Evolutionary conservation across 2,329 filamentous ascomycete species (phyloP).

Genomic region (Ophiostoma fasciatum): DNA sequence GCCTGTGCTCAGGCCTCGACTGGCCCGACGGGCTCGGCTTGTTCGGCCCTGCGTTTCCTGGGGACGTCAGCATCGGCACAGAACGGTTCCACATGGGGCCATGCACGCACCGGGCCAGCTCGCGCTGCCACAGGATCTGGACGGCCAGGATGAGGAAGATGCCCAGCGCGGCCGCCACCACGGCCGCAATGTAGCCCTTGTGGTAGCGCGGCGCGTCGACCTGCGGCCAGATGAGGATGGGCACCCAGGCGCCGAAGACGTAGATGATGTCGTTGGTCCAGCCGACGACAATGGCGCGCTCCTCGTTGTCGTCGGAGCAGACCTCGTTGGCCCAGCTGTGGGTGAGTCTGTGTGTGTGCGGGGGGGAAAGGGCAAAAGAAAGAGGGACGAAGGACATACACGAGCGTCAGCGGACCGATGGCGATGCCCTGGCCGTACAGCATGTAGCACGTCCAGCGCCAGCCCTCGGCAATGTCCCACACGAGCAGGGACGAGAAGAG

Average conservation of each 20-base stretch:
- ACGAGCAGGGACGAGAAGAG: conserved; percentile 24
- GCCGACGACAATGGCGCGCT: conserved; percentile 14
- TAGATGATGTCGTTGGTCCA: conserved; percentile 14
- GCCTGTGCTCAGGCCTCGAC: too few species aligned
- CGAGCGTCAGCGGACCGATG: too few species aligned
- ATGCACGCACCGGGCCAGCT: conserved; percentile 17
- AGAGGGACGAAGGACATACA: too few species aligned
- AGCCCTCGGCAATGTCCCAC: conserved; percentile 32
- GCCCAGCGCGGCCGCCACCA: conserved; percentile 1
- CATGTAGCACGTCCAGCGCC: conserved; percentile 51
- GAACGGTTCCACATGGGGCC: too few species aligned
- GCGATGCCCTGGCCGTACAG: conserved; percentile 36
- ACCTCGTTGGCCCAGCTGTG: conserved; percentile 13
- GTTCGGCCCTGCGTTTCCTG: too few species aligned
- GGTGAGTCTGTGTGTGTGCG: too few species aligned
- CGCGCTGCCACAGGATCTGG: conserved; percentile 25
- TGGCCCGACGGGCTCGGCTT: too few species aligned
- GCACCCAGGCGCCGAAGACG: conserved; percentile 14
- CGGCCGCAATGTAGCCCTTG: not conserved
- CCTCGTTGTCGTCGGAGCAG: conserved; percentile 13
- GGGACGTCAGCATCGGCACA: too few species aligned
- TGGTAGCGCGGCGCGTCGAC: conserved; percentile 5
- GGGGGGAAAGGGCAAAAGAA: too few species aligned
- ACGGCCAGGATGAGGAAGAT: conserved; percentile 3
- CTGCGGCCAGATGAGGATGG: conserved; percentile 12